Percentiles rank a stretch among this genome's conserved stretches.
Conservation (phyloP, 345 rosid species). For the Arabis hirsuta region DNA sequence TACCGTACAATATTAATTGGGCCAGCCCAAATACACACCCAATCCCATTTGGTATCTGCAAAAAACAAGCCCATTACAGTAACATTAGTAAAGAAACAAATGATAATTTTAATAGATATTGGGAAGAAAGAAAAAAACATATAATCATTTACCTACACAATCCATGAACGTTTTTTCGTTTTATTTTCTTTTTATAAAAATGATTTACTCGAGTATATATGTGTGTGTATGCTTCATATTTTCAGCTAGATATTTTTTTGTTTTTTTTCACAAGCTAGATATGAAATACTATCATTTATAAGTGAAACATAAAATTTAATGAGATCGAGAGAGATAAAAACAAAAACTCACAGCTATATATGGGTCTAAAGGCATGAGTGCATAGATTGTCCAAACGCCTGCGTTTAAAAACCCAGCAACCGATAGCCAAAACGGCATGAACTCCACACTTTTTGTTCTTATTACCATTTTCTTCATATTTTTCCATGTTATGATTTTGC, state of each 20-base stretch:
- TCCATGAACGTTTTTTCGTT: background rate
- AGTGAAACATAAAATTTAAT: slow-evolving; percentile 15
- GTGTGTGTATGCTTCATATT: background rate
- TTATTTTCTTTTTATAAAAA: background rate
- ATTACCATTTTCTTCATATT: slow-evolving; percentile 77
- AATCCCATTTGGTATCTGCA: slow-evolving; percentile 77
- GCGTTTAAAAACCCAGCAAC: slow-evolving; percentile 73
- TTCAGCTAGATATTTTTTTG: background rate
- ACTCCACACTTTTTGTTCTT: slow-evolving; percentile 81
- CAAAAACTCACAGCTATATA: slow-evolving; percentile 61
- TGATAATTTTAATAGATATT: no score
- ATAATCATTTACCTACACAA: background rate
- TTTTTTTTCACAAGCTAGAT: no score
- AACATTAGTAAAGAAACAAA: no score
- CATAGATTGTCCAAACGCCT: slow-evolving; percentile 69
- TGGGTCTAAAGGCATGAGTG: slow-evolving; percentile 70
- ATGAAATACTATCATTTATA: background rate
- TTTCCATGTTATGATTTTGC: slow-evolving; percentile 16
- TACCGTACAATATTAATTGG: slow-evolving; percentile 65
- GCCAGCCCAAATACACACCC: slow-evolving; percentile 61
- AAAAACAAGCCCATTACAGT: background rate
- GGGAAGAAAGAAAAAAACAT: no score
- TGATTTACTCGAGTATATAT: background rate
- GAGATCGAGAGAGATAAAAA: background rate
- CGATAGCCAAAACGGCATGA: slow-evolving; percentile 83